Base-by-base conservation (phyloP, 2,329 filamentous ascomycete genomes). In the Tothia fuscella region DNA sequence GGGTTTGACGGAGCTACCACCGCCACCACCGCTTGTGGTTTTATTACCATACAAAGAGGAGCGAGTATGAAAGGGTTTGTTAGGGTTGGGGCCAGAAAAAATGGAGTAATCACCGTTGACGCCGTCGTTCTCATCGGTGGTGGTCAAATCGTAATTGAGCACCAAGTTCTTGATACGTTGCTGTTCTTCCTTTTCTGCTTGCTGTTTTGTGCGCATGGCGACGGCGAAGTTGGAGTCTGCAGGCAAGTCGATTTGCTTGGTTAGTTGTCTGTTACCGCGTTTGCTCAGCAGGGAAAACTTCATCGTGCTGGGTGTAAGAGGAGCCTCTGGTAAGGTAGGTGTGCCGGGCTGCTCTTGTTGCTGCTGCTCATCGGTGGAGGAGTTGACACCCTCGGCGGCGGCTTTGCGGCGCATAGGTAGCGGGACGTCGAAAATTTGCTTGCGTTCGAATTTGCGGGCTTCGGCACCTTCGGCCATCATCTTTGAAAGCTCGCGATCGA, bases 391-490 rank as follows among this genome's bases (percentile, higher is more conserved):
- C 16, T 52, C 50, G 24, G 64, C 3, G 7, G 28, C 35, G 13
- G n/a, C 42, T 54, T 39, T 88, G 17, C 74, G 72, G 41, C 86
- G 82, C 64, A 98, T 88, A 0, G 91, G 91, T n/a, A 98, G 66
- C 1, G 93, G 87, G n/a, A 96, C 85, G 58, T 98, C 93, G 55
- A 98, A 95, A 39, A 91, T 73, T 21, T 84, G 78, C 63, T 94
- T 95, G 47, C 91, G 83, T 56, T 98, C 91, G 51, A 94, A 93
- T 54, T 94, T 95, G 52, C 91, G 78, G 4, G 89, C 93, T 51
- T 98, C 91, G 53, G 94, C 67, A 64, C 89, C 95, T 61, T 98
- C 91, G 38, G 88, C 76, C 89, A 98, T 96, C 76, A 98, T 83
- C 62, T 93, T 95, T 28, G 91, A 88, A 59, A 94, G 91, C 62